Evolutionary conservation across 768 basidiomycete species (phyloP).

Genomic region (Tubosaeta brunneosetosa): DNA sequence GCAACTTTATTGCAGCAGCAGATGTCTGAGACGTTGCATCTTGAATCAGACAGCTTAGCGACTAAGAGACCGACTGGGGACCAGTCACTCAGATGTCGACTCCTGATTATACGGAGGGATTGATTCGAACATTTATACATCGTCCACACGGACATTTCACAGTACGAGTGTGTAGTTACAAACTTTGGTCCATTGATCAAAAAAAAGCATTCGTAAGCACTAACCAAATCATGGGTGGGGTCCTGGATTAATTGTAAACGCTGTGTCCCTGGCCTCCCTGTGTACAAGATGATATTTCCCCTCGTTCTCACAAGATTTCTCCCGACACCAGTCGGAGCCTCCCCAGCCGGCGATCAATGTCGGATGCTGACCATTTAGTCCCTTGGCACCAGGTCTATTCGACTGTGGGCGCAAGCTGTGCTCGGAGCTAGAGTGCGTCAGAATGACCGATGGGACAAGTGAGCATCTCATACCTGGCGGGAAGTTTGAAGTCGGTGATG

Average conservation of each 20-base stretch:
- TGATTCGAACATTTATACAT: background rate
- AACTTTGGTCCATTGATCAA: background rate
- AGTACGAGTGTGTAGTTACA: background rate
- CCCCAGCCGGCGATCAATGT: background rate
- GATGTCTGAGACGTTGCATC: background rate
- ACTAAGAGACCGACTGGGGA: background rate
- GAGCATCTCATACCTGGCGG: background rate
- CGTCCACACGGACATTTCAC: background rate
- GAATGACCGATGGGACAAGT: background rate
- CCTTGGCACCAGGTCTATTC: background rate
- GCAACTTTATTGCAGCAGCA: background rate
- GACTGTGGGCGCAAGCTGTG: background rate
- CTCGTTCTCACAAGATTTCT: background rate
- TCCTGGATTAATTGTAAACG: background rate
- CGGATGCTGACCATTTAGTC: background rate
- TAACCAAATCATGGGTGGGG: background rate
- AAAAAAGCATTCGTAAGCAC: background rate
- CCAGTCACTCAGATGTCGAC: too few species aligned
- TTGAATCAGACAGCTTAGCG: background rate
- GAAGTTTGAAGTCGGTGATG: background rate
- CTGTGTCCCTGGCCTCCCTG: background rate
- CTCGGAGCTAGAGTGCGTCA: background rate
- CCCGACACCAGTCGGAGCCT: background rate
- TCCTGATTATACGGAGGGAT: too few species aligned
- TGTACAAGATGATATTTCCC: background rate